These are phyloP conservation scores for Aurantiochytrium sp. DNA, from an alignment of 108 stramenopile species.

Conservation along the genomic window DNA sequence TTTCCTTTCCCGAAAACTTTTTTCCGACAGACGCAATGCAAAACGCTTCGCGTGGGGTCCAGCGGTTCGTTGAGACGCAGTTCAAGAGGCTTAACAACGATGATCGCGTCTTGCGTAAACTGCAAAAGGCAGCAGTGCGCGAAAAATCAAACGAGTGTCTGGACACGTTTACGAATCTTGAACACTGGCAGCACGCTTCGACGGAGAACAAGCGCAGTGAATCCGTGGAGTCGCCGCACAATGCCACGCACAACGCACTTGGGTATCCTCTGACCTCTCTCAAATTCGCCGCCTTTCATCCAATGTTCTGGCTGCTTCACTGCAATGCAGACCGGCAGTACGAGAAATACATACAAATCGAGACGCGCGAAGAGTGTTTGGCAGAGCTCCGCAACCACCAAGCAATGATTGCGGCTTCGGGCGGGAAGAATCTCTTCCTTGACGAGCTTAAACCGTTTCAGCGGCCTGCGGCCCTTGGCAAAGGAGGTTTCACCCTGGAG, in stretches of 20 bases:
- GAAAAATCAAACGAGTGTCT: not conserved
- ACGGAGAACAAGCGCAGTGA: not conserved
- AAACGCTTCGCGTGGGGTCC: not conserved
- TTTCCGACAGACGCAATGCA: not conserved
- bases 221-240: not conserved
- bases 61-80: not conserved
- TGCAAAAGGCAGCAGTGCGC: not conserved
- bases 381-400: not conserved
- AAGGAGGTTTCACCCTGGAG: not conserved
- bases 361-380: not conserved
- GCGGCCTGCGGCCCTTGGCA: too few relatives aligned
- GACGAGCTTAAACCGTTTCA: not conserved
- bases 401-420: not conserved
- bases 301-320: slow-evolving; percentile 3
- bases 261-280: not conserved
- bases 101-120: not conserved
- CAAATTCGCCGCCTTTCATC: not conserved
- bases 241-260: not conserved
- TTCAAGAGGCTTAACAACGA: not conserved
- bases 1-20: not conserved
- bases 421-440: not conserved
- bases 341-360: not conserved
- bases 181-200: slow-evolving; percentile 1
- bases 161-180: not conserved
- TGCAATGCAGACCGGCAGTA: slow-evolving; percentile 3